Evolutionary conservation across 2,329 filamentous ascomycete species (phyloP), one percentile per base, ranked within the genome.

Genomic region (Exophiala spinifera): DNA sequence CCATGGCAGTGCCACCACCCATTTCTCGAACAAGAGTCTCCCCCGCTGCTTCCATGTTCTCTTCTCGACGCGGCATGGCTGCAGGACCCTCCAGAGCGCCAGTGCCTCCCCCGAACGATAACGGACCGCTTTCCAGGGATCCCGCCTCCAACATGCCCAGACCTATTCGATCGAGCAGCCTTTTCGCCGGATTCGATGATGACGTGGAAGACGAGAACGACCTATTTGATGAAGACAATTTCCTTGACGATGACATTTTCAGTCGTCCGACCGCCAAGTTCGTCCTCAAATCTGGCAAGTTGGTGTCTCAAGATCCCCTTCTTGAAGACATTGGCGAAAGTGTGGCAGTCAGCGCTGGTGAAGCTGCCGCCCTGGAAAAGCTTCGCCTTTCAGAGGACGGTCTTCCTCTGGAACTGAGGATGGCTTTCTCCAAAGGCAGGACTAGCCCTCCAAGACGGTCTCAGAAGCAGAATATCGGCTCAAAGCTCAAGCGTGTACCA

Each of bases 131-230:
- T 37, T 84, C 85, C 1, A 74, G 70, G 17, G 72, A 76, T 51
- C 77, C 82, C 31, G 59, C 40, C 39, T 49, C 49, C 25, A 59
- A 84, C 1, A 77, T 87, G 66, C 81, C 85, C 56, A 81, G 86
- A 14, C 87, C 88, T 1, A 85, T 88, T 65, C 80, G 89, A 51
- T 85, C 89, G 46, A 92, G 88, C 70, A 94, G 88, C 66, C 75
- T 95, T n/a, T 94, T 94, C 70, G 88, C 89, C 28, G 89, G 89
- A 0, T 94, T 95, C 62, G 88, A 92, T 44, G 83, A 82, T 11
- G 78, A 77, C 42, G 89, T 84, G 64, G 77, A 79, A 53, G 76
- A 79, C 36, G 42, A 48, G 20, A 53, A 60, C 20, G 56, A 57
- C 31, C 44, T 56, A 33, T 31, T 64, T 66, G 59, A 54, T 17